Percentiles rank a stretch among this genome's conserved stretches.
These are phyloP conservation scores for Bryoglossum gracile DNA, from an alignment of 495 filamentous ascomycete species.

Conservation along the genomic window DNA sequence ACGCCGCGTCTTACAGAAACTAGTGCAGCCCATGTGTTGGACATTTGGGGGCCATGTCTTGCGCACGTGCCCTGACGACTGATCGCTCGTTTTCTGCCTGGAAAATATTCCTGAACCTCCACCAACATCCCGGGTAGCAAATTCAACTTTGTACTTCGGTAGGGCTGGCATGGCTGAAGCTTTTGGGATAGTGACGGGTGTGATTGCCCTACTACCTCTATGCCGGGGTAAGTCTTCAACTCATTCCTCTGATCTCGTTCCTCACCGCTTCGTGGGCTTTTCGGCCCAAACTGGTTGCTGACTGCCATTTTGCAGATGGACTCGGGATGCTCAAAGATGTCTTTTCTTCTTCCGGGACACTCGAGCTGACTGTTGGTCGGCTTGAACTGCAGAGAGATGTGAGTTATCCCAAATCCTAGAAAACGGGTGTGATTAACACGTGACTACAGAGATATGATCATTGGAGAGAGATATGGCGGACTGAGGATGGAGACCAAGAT, in stretches of 20 bases:
- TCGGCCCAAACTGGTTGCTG: slow-evolving; percentile 1
- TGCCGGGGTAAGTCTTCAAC: slow-evolving; percentile 17
- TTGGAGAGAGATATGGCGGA: slow-evolving; percentile 25
- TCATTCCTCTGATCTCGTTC: neutral
- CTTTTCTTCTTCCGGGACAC: slow-evolving; percentile 15
- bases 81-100: no score
- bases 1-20: no score
- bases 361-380: slow-evolving; percentile 19
- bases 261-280: neutral
- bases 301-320: slow-evolving; percentile 14
- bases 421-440: neutral
- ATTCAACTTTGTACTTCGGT: neutral
- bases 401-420: slow-evolving; percentile 5
- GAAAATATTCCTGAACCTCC: no score
- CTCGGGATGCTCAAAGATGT: slow-evolving; percentile 21
- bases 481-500: slow-evolving; percentile 18
- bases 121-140: neutral
- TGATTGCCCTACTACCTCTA: slow-evolving; percentile 19
- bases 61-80: neutral
- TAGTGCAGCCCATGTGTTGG: no score
- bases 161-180: slow-evolving; percentile 19
- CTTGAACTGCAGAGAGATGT: slow-evolving; percentile 23
- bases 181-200: slow-evolving; percentile 22
- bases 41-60: neutral
- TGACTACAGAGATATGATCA: slow-evolving; percentile 22